phyloP scores from a whole-genome alignment of 257 asterid genomes.

The Voacanga thouarsii region DNA sequence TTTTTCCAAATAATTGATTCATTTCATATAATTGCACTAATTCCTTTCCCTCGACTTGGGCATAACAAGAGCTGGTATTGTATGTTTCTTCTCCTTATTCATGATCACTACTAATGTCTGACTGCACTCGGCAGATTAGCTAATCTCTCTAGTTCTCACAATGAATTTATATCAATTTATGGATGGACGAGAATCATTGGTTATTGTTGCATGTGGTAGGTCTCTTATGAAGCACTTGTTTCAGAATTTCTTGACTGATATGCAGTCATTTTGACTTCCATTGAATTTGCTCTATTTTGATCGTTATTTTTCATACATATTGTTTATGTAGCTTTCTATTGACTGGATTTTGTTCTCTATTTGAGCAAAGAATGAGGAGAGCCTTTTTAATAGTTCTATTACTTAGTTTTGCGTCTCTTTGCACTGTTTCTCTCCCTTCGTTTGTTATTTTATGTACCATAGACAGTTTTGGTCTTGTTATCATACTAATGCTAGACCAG shows the following conservation, averaged over 20 bases:
- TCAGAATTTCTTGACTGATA: neutral
- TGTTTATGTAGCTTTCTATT: neutral
- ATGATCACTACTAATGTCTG: neutral
- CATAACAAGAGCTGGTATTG: neutral
- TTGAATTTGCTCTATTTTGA: neutral
- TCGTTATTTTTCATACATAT: neutral
- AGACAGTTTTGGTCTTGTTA: constrained; percentile 36
- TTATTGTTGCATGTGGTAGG: neutral
- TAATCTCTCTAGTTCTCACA: neutral
- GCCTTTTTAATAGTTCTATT: neutral
- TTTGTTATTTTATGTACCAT: constrained; percentile 17
- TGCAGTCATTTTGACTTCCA: neutral
- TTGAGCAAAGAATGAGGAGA: too few relatives aligned
- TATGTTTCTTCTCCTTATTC: neutral
- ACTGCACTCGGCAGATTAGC: too few relatives aligned
- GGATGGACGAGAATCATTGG: neutral
- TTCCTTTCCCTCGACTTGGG: neutral
- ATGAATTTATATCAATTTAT: neutral
- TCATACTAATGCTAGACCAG: constrained; percentile 75
- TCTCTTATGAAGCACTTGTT: neutral
- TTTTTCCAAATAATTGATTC: neutral
- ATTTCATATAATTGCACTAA: too few relatives aligned
- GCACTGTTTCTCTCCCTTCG: constrained; percentile 20
- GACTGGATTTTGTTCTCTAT: neutral
- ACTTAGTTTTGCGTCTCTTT: constrained; percentile 18